phyloP scores from a whole-genome alignment of 192 early-diverging fungal species.

The Gryganskiella cystojenkinii region DNA sequence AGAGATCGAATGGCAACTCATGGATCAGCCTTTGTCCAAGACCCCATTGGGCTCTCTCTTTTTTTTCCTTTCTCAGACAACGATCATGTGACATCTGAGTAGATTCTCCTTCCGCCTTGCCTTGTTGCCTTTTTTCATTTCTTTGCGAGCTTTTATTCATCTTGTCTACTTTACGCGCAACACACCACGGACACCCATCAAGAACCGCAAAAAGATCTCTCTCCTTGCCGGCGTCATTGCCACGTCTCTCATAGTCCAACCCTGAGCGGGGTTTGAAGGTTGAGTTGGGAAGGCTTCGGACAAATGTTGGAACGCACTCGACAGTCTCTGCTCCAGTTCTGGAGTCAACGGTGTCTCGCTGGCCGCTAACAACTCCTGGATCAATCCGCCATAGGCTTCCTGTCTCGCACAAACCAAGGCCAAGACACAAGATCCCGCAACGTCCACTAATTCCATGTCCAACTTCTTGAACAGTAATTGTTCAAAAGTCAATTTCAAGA shows the following conservation, averaged over 20 bases:
- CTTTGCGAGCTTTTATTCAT: background rate
- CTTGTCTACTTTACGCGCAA: conserved; percentile 66
- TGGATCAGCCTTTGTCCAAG: too few relatives aligned
- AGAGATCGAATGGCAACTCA: background rate
- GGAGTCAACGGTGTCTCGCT: conserved; percentile 55
- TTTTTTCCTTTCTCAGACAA: too few relatives aligned
- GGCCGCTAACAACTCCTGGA: conserved; percentile 62
- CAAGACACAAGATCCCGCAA: conserved; percentile 68
- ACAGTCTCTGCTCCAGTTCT: conserved; percentile 59
- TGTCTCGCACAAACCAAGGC: conserved; percentile 64
- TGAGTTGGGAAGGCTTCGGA: conserved; percentile 52
- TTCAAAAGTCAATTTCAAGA: conserved; percentile 64
- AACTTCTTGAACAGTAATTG: conserved; percentile 72
- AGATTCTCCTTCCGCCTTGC: too few relatives aligned
- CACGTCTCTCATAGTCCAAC: conserved; percentile 55
- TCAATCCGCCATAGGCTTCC: conserved; percentile 60
- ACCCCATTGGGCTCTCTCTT: too few relatives aligned
- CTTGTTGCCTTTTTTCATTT: too few relatives aligned
- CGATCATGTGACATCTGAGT: too few relatives aligned
- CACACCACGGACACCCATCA: conserved; percentile 75
- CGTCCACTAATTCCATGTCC: conserved; percentile 69
- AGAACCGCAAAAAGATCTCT: conserved; percentile 58
- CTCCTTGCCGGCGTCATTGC: conserved; percentile 31
- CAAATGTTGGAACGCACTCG: conserved; percentile 54
- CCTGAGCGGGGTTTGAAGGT: conserved; percentile 40